Evolutionary conservation across 257 asterid genomes (phyloP), one percentile per base, ranked within the genome.

Genomic region (Solanum piurae): DNA sequence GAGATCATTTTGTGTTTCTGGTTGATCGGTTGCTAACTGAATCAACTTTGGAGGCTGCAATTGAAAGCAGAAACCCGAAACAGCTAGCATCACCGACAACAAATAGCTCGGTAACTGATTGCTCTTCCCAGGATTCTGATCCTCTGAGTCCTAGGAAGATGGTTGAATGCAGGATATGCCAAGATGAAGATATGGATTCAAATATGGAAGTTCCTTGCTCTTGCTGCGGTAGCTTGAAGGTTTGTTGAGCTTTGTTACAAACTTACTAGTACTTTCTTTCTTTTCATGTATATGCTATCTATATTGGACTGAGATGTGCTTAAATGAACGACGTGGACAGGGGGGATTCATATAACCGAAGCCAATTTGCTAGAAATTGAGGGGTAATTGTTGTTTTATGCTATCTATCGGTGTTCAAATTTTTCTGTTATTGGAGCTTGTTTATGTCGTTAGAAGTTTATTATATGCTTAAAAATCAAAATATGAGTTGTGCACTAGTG

Each of bases 181-280:
- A 95, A 88, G 99, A 97, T 79, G 99, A 97, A 86, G 99, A 94
- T 88, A 23, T 94, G 44, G 96, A 95, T 92, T 91, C 92, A 1
- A 94, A 91, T 72, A 95, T 97, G 99, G 99, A 97, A 91, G 85
- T 94, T 89, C 99, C 99, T 86, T 97, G 99, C 89, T 95, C 99
- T 87, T 97, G 99, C 89, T 93, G 95, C 66, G 99, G 99, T 55
- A 97, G 99, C 93, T 93, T 95, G 90, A 97, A 95, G 98, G 98
- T 97, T 90, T 83, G 92, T 88, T 68, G n/a, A 79, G 25, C 85
- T 18, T 58, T 87, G 36, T 71, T 38, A 13, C 68, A 7, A 60
- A 60, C 68, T 60, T 60, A 3, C 16, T 44, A 9, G 12, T 85
- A 7, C 68, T 72, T 68, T 7, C 64, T 83, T 83, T 29, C 29